These are phyloP conservation scores for Saraca asoca DNA, from an alignment of 331 rosid genomes.

Conservation along the genomic window DNA sequence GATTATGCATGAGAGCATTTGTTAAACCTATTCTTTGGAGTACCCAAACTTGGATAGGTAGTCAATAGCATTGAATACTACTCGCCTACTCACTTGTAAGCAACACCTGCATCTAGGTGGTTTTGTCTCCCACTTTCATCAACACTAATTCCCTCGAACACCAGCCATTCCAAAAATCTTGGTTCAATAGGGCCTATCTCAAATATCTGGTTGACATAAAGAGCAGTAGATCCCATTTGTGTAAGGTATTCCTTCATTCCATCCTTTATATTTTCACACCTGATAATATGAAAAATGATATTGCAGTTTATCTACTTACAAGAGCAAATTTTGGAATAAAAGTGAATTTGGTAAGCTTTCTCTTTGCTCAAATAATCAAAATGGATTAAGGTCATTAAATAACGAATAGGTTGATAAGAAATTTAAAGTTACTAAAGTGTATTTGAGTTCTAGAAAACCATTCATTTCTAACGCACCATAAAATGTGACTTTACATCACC, in stretches of 20 bases:
- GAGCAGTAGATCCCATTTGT: conserved; percentile 86
- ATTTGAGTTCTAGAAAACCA: conserved; percentile 91
- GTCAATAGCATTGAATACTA: conserved; percentile 77
- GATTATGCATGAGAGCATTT: background rate
- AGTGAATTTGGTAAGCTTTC: too few species aligned
- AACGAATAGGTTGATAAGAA: background rate
- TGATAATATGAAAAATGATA: conserved; percentile 16
- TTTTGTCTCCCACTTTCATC: conserved; percentile 83
- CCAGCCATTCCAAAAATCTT: conserved; percentile 88
- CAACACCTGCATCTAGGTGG: conserved; percentile 73
- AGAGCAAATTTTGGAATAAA: too few species aligned
- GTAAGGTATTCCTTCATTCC: conserved; percentile 94
- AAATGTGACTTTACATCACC: conserved; percentile 84
- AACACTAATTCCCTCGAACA: conserved; percentile 82
- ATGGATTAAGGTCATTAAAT: background rate
- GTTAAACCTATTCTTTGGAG: conserved; percentile 77
- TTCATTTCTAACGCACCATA: conserved; percentile 99
- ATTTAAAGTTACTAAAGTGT: conserved; percentile 11
- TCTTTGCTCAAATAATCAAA: background rate
- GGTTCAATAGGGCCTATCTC: conserved; percentile 92
- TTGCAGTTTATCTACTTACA: background rate
- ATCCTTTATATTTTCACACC: too few species aligned
- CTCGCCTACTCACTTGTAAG: conserved; percentile 80
- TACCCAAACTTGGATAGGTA: conserved; percentile 77
- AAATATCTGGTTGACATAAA: conserved; percentile 82